Evolutionary conservation across 177 flowering plant genomes (phyloP), one percentile per base, ranked within the genome.

Genomic region (Telopea speciosissima): DNA sequence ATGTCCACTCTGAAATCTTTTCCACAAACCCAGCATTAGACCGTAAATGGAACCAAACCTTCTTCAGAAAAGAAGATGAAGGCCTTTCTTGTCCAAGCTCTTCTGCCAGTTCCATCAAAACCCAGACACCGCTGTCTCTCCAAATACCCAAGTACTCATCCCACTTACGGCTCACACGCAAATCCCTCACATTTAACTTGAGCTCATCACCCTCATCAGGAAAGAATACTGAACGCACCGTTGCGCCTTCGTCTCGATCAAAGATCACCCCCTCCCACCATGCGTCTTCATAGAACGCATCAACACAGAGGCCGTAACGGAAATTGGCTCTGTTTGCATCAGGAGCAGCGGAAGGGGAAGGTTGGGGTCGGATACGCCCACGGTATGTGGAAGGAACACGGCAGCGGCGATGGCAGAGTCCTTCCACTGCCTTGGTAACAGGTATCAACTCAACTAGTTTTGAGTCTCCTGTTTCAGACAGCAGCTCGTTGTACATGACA

Each of bases 1-100:
- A 78, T 40, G 80, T 72, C 80, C 80, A 78, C 66, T 78, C 77
- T 24, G 80, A 71, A 74, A 78, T 68, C 77, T 71, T 74, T 69
- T 74, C 72, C 67, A 24, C 22, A 71, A 74, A 78, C 13, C 68
- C 72, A 63, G 60, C 66, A 59, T 78, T 65, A 10, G 52, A 19
- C 44, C 58, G 67, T 66, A 78, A 64, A 64, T 36, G 66, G 26
- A 40, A 69, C 80, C 80, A 78, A 61, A 74, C 72, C 52, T 45
- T 69, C 75, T 74, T 78, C 21, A 74, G 63, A 59, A 74, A 71
- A 8, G 63, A 31, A 68, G 74, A 26, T 62, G 68, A 68, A 67
- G 31, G 60, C 65, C 28, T 65, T 21, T 36, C 73, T 17, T 13
- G 65, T 8, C 60, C 70, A 60, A 74, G 31, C 24, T 52, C 59